Conservation (phyloP, 2,329 filamentous ascomycete species). For the Trichoderma citrinoviride region DNA sequence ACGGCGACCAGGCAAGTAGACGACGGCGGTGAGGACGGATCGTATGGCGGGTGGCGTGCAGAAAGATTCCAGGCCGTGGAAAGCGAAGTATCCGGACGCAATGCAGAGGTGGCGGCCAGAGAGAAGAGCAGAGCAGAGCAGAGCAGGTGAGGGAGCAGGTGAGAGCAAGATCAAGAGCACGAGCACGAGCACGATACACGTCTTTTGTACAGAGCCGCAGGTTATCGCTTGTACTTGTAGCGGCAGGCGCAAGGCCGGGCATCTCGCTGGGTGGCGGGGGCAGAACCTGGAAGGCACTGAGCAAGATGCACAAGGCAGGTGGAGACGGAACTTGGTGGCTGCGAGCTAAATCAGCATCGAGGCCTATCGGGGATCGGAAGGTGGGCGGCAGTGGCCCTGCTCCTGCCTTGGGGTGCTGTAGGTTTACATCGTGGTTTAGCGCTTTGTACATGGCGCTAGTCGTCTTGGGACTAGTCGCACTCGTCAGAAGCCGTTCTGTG, state of each 20-base stretch:
- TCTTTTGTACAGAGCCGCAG: background rate
- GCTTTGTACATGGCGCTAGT: background rate
- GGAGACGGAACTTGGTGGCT: conserved; percentile 8
- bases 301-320: conserved; percentile 11
- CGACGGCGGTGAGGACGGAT: conserved; percentile 18
- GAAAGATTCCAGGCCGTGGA: background rate
- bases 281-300: background rate
- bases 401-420: background rate
- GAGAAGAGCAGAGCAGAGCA: background rate
- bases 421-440: background rate
- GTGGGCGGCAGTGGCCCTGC: conserved; percentile 7
- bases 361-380: conserved; percentile 20
- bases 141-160: no score
- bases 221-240: no score
- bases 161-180: background rate
- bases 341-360: conserved; percentile 20
- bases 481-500: background rate
- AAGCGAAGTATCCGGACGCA: conserved; percentile 14
- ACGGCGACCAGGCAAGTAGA: background rate
- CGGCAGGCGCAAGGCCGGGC: background rate
- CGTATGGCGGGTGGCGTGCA: conserved; percentile 9
- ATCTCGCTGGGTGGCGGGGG: conserved; percentile 11
- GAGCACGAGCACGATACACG: background rate
- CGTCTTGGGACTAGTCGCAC: background rate
- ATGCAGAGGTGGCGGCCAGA: background rate